phyloP scores from a whole-genome alignment of 2,329 filamentous ascomycete species.

The Coniochaeta ligniaria region DNA sequence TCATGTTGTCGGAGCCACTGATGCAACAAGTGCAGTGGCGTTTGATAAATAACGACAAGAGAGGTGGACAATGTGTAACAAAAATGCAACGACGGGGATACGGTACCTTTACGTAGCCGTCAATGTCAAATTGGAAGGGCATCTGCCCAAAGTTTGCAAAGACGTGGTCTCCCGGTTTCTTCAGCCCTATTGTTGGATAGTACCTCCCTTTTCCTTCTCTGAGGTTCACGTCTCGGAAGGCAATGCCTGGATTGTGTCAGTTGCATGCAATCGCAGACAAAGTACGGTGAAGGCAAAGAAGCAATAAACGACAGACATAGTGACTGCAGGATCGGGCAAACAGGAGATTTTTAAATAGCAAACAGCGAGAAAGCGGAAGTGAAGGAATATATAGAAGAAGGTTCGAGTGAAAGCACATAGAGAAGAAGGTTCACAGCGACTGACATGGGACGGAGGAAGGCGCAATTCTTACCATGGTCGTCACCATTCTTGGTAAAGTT shows the following conservation, averaged over 20 bases:
- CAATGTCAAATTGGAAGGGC: conserved; percentile 87
- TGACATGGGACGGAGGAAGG: neutral
- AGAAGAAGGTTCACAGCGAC: neutral
- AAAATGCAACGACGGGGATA: neutral
- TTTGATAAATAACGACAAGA: neutral
- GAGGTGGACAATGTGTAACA: neutral
- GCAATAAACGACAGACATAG: neutral
- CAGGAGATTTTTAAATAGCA: neutral
- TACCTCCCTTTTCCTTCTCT: conserved; percentile 44
- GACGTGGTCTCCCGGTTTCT: conserved; percentile 55
- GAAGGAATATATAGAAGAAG: no score
- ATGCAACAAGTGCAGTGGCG: neutral
- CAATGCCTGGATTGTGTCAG: conserved; percentile 44
- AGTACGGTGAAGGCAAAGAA: neutral
- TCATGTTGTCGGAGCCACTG: neutral
- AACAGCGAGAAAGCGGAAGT: neutral
- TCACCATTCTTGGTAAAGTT: conserved; percentile 64
- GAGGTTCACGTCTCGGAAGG: conserved; percentile 64
- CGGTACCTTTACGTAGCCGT: conserved; percentile 68
- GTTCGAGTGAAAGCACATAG: neutral
- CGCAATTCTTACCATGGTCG: conserved; percentile 36
- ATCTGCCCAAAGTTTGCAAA: conserved; percentile 61
- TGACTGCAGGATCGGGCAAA: neutral
- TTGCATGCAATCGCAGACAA: neutral
- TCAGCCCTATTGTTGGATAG: conserved; percentile 62